Conservation (phyloP, 176 grass and related monocot species). For the Ampelocalamus luodianensis region DNA sequence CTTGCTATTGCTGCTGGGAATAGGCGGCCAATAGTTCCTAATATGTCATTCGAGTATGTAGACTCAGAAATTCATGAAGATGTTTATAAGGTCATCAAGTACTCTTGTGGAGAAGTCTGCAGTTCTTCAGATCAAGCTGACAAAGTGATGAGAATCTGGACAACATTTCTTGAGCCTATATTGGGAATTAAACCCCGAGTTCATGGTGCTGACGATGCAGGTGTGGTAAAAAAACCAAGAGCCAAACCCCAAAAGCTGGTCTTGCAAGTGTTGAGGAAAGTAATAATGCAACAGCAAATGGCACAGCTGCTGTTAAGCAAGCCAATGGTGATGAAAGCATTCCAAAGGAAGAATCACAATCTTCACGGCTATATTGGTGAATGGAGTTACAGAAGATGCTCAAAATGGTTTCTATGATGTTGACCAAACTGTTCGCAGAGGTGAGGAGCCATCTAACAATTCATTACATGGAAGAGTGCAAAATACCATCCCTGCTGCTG, state of each 20-base stretch:
- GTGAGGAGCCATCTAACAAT: slow-evolving; percentile 33
- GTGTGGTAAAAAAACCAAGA: slow-evolving; percentile 47
- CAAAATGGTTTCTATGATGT: slow-evolving; percentile 43
- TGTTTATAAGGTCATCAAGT: slow-evolving; percentile 70
- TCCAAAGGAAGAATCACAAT: slow-evolving; percentile 29
- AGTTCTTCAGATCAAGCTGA: slow-evolving; percentile 55
- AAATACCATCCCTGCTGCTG: slow-evolving; percentile 33
- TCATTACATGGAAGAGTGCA: neutral
- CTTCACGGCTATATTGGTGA: slow-evolving; percentile 25
- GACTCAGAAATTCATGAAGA: slow-evolving; percentile 73
- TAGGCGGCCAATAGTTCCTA: slow-evolving; percentile 57
- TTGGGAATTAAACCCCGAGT: slow-evolving; percentile 53
- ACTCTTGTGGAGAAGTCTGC: slow-evolving; percentile 76
- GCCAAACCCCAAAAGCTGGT: slow-evolving; percentile 40
- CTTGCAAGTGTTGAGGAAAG: slow-evolving; percentile 48
- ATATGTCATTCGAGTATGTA: slow-evolving; percentile 69
- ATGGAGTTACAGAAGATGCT: slow-evolving; percentile 38
- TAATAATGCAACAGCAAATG: slow-evolving; percentile 48
- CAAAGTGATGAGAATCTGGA: slow-evolving; percentile 69
- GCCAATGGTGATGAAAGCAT: slow-evolving; percentile 33
- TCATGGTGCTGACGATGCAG: slow-evolving; percentile 48
- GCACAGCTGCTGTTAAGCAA: slow-evolving; percentile 32
- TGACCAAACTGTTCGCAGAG: slow-evolving; percentile 30
- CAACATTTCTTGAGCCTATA: slow-evolving; percentile 66
- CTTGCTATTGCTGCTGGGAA: slow-evolving; percentile 62